Evolutionary conservation across 169 alveolate genomes (phyloP), one percentile per base, ranked within the genome.

Genomic region (Plasmodium malariae): DNA sequence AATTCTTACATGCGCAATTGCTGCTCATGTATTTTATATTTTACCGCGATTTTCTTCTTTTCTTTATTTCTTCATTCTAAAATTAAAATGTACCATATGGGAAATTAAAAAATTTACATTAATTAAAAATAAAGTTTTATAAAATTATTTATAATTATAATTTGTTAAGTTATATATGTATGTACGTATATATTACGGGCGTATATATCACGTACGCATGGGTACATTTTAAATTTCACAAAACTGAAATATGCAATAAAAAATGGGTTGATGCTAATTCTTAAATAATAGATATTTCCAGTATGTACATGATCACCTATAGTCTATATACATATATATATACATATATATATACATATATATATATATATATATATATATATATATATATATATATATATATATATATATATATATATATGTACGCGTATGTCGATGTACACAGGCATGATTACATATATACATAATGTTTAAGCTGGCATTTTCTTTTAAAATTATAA

Each of bases 61-160:
- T 9, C 51, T 40, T 40, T 5, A 6, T 40, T 40, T 40, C 51
- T 9, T 9, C 11, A 54, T 54, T 0, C 9, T 19, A 19, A 54
- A 17, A 54, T 54, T 54, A 54, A 70, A 48, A 49, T 14, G n/a
- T n/a, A n/a, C n/a, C n/a, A 26, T 28, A 12, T 17, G 12, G 43
- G 5, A 11, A 55, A 62, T 32, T 55, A 7, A 73, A 73, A 73
- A 73, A 45, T 26, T 55, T 73, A 32, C 11, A 34, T 21, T 7
- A n/a, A 70, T 45, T 70, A 55, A 73, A 73, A 73, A 73, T 30
- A 55, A 24, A 36, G 62, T 57, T 73, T 54, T 54, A 73, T 73
- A 73, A 45, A 36, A 30, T 45, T 73, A 30, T 36, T 73, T 73
- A 73, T 40, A 73, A 73, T 30, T 73, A 43, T 59, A 55, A 24